Evolutionary conservation across 2,329 filamentous ascomycete genomes (phyloP), one percentile per base, ranked within the genome.

Genomic region (Talaromyces sp.): DNA sequence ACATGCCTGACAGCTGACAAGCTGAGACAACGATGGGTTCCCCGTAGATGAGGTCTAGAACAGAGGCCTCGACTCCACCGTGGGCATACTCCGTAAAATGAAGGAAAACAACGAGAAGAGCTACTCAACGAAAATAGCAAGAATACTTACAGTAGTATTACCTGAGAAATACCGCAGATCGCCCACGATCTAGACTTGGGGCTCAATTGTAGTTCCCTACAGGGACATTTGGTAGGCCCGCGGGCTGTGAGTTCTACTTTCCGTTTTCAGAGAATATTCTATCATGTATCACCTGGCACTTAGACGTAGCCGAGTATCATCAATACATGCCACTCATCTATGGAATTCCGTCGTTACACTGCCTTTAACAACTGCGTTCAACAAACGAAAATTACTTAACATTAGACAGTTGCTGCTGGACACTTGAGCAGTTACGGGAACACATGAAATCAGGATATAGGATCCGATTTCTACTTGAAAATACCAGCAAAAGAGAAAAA

Each of bases 11-110:
- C 50, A 35, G 50, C 50, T 54, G 50, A 37, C n/a, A 54, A 8
- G 7, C 23, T 48, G 44, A 33, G 16, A 23, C 28, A 23, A 25
- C n/a, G 44, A 23, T 28, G 23, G 25, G 46, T 52, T 52, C 33
- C n/a, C n/a, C 48, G 33, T 54, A 48, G 40, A 35, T 31, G 31
- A 59, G 57, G 42, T 48, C 57, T 59, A 46, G 57, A 59, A 59
- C 42, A 1, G 21, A 16, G 18, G 12, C 40, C 31, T 54, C 5
- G 50, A 54, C 50, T 35, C 50, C 50, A 35, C 50, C 11, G 28
- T 21, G 1, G 23, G 12, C 37, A 28, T 40, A n/a, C n/a, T n/a
- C n/a, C n/a, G n/a, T n/a, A 44, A 39, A 58, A 39, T 14, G 42
- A 57, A 42, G 6, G 28, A 40, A 21, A 4, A 33, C 18, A 31